Evolutionary conservation across 176 grass and related monocot species (phyloP).

Genomic region (sorghum (Sorghum bicolor)): DNA sequence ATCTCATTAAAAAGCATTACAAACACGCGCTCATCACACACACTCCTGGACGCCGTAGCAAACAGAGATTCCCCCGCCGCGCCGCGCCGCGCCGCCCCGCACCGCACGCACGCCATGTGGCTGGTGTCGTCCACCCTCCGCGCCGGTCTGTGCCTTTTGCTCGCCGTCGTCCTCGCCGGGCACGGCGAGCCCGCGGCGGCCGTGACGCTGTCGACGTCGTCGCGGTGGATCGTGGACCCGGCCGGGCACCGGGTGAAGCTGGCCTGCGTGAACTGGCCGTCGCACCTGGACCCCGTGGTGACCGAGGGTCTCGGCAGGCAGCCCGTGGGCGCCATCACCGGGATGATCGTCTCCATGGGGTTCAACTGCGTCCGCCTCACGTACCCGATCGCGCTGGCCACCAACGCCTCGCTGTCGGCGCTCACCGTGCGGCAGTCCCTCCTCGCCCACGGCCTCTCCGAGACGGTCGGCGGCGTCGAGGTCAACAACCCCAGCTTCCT

Average conservation of each 20-base stretch:
- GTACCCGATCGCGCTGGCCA: conserved; percentile 55
- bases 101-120: not conserved
- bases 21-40: not conserved
- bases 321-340: conserved; percentile 45
- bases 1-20: not conserved
- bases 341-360: conserved; percentile 31
- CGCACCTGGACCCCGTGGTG: conserved; percentile 64
- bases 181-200: not conserved
- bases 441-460: conserved; percentile 37
- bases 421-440: conserved; percentile 65
- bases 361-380: conserved; percentile 86
- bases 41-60: not conserved
- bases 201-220: conserved; percentile 48
- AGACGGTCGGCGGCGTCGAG: conserved; percentile 32
- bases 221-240: conserved; percentile 63
- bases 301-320: conserved; percentile 57
- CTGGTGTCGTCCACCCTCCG: not conserved
- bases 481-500: conserved; percentile 50
- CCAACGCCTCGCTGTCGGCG: conserved; percentile 44
- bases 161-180: not conserved
- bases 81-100: no score
- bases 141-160: not conserved
- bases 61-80: not conserved
- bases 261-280: conserved; percentile 78
- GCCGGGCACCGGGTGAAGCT: conserved; percentile 62